Evolutionary conservation across 805 yeast species (phyloP).

Genomic region (Barnettozyma salicaria): DNA sequence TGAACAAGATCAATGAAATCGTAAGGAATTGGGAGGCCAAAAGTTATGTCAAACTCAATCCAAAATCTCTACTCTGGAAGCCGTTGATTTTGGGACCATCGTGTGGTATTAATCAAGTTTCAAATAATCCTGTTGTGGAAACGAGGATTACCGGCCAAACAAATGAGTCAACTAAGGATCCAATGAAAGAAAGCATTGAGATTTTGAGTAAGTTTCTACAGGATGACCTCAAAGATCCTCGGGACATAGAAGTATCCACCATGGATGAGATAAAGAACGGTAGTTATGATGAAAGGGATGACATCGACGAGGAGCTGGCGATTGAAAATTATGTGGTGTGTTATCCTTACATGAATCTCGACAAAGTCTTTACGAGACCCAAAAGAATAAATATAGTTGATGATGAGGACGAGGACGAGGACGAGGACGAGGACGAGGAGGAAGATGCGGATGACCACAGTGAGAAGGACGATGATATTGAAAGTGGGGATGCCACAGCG

Average conservation of each 20-base stretch:
- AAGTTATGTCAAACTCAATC: constrained; percentile 44
- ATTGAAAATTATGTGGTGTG: constrained; percentile 27
- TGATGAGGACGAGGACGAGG: constrained; percentile 20
- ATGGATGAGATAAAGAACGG: constrained; percentile 38
- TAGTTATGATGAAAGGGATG: constrained; percentile 21
- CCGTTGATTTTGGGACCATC: constrained; percentile 81
- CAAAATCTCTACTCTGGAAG: constrained; percentile 63
- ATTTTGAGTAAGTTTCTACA: constrained; percentile 52
- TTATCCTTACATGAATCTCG: constrained; percentile 32
- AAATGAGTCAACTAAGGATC: constrained; percentile 21
- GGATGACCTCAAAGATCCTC: constrained; percentile 63
- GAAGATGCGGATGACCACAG: constrained; percentile 3
- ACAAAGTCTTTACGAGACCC: constrained; percentile 15
- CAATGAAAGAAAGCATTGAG: constrained; percentile 43
- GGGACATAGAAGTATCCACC: constrained; percentile 53
- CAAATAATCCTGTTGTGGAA: constrained; percentile 28
- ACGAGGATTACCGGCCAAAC: too few species aligned
- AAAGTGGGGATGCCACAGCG: too few species aligned
- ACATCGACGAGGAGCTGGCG: constrained; percentile 14
- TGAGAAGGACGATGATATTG: constrained; percentile 7
- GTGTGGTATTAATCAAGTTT: constrained; percentile 62
- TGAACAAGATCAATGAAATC: constrained; percentile 35
- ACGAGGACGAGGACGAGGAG: constrained; percentile 11
- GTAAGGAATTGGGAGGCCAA: constrained; percentile 50
- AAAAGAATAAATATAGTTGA: constrained; percentile 23